Evolutionary conservation across 2,329 filamentous ascomycete genomes (phyloP).

Genomic region (Huntiella savannae): DNA sequence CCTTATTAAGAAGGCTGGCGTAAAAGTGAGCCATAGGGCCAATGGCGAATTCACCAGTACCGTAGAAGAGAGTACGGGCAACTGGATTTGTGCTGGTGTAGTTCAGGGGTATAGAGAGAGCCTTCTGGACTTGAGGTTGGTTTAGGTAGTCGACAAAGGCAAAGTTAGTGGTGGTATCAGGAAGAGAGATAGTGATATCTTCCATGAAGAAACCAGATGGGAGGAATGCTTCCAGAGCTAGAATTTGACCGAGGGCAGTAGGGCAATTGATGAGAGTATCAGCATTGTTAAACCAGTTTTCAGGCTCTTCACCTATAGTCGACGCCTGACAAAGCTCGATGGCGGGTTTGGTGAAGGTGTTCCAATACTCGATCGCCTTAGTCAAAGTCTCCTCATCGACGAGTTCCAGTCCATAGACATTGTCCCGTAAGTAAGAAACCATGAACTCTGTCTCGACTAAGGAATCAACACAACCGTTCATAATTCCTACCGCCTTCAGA

Average conservation of each 20-base stretch:
- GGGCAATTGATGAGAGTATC: constrained; percentile 11
- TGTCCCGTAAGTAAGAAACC: constrained; percentile 38
- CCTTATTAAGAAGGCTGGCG: constrained; percentile 38
- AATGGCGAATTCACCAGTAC: constrained; percentile 4
- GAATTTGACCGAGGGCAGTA: constrained; percentile 20
- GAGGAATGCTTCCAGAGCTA: constrained; percentile 19
- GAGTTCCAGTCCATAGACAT: constrained; percentile 44
- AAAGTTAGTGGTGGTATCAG: constrained; percentile 42
- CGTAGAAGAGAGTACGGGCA: constrained; percentile 34
- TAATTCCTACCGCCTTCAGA: constrained; percentile 44
- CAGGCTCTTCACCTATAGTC: constrained; percentile 21
- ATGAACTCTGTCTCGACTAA: constrained; percentile 39
- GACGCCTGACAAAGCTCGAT: constrained; percentile 14
- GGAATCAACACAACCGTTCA: constrained; percentile 53
- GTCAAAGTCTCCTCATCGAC: constrained; percentile 27
- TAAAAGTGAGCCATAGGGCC: constrained; percentile 22
- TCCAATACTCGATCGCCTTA: neutral
- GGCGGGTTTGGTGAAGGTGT: neutral
- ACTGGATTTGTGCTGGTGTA: constrained; percentile 43
- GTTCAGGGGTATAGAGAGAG: constrained; percentile 44
- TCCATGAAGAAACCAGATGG: constrained; percentile 29
- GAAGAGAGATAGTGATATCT: constrained; percentile 36
- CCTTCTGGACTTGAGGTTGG: constrained; percentile 32
- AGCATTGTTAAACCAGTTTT: constrained; percentile 21
- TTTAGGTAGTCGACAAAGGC: constrained; percentile 49